Evolutionary conservation across 805 yeast genomes (phyloP), one percentile per base, ranked within the genome.

Genomic region (Schizosaccharomyces lindneri): DNA sequence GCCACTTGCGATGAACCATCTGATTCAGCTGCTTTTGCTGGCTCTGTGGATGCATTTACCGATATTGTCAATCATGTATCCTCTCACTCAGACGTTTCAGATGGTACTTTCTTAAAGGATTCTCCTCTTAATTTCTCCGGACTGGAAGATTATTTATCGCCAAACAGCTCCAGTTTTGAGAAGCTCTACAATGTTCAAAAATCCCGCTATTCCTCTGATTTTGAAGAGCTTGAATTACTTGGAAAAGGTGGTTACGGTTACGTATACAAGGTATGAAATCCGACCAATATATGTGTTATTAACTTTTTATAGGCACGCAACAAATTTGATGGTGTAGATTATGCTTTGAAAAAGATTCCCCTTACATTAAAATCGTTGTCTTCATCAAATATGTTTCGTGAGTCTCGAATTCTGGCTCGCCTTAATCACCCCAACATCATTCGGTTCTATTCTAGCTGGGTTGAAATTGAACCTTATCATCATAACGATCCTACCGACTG

Each of bases 201-300:
- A 15, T 59, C 61, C 13, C 55, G 61, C 13, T 59, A 59, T 43
- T 17, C 31, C 7, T 24, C 29, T 43, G 61, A 59, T 21, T 59
- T 59, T 19, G 55, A 21, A 13, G 61, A 59, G 29, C 31, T 43
- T 19, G 55, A 31, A 29, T 11, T 59, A 32, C 55, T 59, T n/a
- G 61, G 61, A 9, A 43, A 46, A 31, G 61, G 61, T 27, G 61
- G 61, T 21, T 59, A 36, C 36, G 61, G 61, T 43, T 19, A 55
- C 9, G 61, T 59, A 27, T 59, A 43, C 27, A 51, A 29, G 32
- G 51, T 46, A 46, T 19, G 51, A 19, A 19, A 24, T 9, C 1
- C n/a, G n/a, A n/a, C n/a, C n/a, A n/a, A n/a, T n/a, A n/a, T 46
- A 24, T 46, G 13, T 5, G 51, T 5, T 15, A 17, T 24, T 46